Conservation (phyloP, 768 basidiomycete genomes). For the Fibroporia radiculosa region DNA sequence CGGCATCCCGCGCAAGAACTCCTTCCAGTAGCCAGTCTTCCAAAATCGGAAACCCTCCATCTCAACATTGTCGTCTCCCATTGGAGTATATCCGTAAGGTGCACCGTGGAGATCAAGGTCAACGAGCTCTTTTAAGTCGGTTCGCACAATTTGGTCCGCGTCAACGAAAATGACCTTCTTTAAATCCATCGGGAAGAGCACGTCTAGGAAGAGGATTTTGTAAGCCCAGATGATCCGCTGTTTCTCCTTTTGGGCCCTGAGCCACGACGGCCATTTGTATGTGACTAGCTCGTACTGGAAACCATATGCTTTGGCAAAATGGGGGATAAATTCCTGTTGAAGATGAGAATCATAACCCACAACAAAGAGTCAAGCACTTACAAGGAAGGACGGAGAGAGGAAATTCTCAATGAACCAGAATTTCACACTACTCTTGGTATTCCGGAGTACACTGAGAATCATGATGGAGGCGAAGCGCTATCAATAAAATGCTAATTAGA, state of each 20-base stretch:
- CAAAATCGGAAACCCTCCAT: conserved; percentile 99
- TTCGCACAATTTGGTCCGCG: conserved; percentile 93
- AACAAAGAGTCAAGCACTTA: conserved; percentile 27
- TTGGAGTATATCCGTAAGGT: conserved; percentile 93
- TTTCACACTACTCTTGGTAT: conserved; percentile 92
- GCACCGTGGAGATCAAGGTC: conserved; percentile 88
- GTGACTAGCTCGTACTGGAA: conserved; percentile 98
- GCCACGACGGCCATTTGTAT: conserved; percentile 99
- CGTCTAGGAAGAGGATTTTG: conserved; percentile 98
- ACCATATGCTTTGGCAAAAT: conserved; percentile 82
- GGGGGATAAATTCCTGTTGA: conserved; percentile 84
- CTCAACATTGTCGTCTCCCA: conserved; percentile 91
- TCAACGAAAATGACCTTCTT: conserved; percentile 99
- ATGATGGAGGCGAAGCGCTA: conserved; percentile 97
- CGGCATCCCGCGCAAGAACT: conserved; percentile 73
- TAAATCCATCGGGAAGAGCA: conserved; percentile 97
- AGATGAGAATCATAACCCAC: neutral
- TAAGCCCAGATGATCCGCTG: conserved; percentile 99
- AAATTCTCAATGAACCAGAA: conserved; percentile 99
- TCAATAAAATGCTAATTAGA: neutral
- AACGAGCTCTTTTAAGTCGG: conserved; percentile 93
- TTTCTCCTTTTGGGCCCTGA: conserved; percentile 95
- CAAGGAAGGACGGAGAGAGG: conserved; percentile 93
- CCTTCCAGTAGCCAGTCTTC: conserved; percentile 95
- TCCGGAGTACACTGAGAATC: conserved; percentile 92